Evolutionary conservation across 2,329 filamentous ascomycete species (phyloP), one percentile per base, ranked within the genome.

Genomic region (Gnomoniopsis smithogilvyi): DNA sequence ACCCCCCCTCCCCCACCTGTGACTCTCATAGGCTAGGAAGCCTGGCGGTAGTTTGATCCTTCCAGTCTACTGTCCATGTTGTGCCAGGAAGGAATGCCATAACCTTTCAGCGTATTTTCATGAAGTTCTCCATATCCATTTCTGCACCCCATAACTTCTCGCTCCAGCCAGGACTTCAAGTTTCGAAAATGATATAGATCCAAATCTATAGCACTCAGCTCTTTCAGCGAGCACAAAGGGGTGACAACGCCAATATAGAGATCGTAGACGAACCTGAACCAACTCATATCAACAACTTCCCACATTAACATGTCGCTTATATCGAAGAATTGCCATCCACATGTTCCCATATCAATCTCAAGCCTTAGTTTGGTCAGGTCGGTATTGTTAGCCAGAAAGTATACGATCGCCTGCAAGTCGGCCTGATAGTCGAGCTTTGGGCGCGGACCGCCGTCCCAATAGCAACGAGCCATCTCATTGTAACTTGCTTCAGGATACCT

Each of bases 191-290:
- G 15, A n/a, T 14, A 2, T 10, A 14, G 48, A 10, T 3, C 48
- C 43, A 2, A 52, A 19, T 2, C 19, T 10, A n/a, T 4, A 58
- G 11, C 8, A 15, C 30, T 2, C 55, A 58, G 49, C 21, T 21
- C 30, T 10, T 21, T 19, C 2, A 58, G 55, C 49, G 26, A 12
- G 43, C 55, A 58, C 38, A 48, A 19, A 7, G 41, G 41, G 11
- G 49, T 58, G 15, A 15, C 41, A 17, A 58, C 49, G 43, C 33
- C 49, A 8, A 58, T 43, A 19, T 30, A 48, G 8, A 49, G n/a
- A 21, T 58, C 55, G 21, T 58, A 58, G 4, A 58, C 14, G 26
- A 58, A 58, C 14, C 30, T 10, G 41, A 58, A 36, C 30, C n/a
- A 12, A 2, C 45, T 19, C 2, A 43, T 0, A 3, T 49, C 34